Base-by-base conservation (phyloP, 768 basidiomycete genomes). In the Boletus coccyginus region DNA sequence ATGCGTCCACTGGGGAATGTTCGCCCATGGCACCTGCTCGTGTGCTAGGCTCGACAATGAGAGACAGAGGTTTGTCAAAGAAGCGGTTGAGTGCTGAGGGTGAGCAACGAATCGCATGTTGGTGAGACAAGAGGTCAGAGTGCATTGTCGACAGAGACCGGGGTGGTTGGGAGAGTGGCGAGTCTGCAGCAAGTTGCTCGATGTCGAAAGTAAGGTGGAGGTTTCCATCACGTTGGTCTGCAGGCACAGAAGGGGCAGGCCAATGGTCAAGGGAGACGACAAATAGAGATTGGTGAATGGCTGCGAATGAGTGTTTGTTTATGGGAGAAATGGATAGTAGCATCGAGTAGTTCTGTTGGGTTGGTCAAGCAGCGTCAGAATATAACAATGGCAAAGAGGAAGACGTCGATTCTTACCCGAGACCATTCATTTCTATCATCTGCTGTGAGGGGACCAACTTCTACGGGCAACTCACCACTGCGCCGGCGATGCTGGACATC, bases 21-120 rank as follows among this genome's bases (percentile, higher is more conserved):
- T 98, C 95, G 6, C 95, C 95, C 64, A 85, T 83, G 41, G 90
- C 88, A 39, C 93, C 91, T 7, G 92, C 90, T 38, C 91, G 85
- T 3, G 87, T 86, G 52, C 88, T 90, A 1, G 87, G 82, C 68
- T 98, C 95, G 38, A 98, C 86, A 46, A 92, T 81, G 52, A 97
- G 74, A 5, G 86, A 87, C 39, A 89, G 81, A 3, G 87, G 79
- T 72, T 97, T 98, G 75, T 98, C 95, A 69, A 86, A 91, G 82
- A 92, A 97, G 35, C 96, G 78, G 64, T 97, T 97, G 42, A 81
- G 76, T 7, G 85, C 81, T 55, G 82, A 84, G 54, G 78, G 73
- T 2, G 86, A 86, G 0, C 84, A 82, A 21, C 90, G 86, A 48
- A 87, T 80, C 53, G 87, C 83, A 59, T 84, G 83, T 17, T 95